A percentile compares a stretch with the other conserved stretches of the same genome.
Conservation (phyloP, 768 basidiomycete genomes). For the Tricholoma sp. region DNA sequence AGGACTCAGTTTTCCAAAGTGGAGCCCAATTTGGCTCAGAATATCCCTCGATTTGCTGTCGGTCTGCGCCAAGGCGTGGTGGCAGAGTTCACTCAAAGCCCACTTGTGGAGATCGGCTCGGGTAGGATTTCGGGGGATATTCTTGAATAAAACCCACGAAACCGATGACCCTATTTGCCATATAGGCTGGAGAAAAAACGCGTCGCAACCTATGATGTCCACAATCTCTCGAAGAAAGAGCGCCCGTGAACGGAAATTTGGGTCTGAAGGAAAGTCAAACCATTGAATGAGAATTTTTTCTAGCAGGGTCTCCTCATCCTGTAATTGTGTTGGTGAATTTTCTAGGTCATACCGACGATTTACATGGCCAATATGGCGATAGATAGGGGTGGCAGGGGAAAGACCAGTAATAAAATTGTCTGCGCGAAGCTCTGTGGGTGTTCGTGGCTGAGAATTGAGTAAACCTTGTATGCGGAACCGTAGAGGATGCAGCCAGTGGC, state of each 20-base stretch:
- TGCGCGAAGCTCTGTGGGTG: background rate
- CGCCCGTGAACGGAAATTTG: background rate
- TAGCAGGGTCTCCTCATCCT: background rate
- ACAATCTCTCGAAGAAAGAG: background rate
- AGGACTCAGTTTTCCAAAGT: background rate
- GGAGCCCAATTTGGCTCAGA: background rate
- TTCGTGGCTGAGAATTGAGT: background rate
- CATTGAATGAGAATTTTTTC: background rate
- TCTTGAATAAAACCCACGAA: background rate
- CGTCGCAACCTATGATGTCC: background rate
- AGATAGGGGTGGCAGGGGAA: background rate
- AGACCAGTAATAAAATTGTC: background rate
- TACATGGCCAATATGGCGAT: background rate
- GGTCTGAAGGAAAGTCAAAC: background rate
- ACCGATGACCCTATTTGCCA: background rate
- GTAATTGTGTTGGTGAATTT: background rate
- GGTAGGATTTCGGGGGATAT: background rate
- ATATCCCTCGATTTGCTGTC: background rate
- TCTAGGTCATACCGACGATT: background rate
- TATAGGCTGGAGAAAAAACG: background rate
- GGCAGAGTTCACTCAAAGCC: background rate
- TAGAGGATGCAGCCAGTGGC: background rate
- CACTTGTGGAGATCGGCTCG: background rate
- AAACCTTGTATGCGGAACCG: background rate
- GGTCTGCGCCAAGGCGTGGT: background rate